These are phyloP conservation scores for Pythium aquatile DNA, from an alignment of 352 stramenopile genomes.

Conservation along the genomic window DNA sequence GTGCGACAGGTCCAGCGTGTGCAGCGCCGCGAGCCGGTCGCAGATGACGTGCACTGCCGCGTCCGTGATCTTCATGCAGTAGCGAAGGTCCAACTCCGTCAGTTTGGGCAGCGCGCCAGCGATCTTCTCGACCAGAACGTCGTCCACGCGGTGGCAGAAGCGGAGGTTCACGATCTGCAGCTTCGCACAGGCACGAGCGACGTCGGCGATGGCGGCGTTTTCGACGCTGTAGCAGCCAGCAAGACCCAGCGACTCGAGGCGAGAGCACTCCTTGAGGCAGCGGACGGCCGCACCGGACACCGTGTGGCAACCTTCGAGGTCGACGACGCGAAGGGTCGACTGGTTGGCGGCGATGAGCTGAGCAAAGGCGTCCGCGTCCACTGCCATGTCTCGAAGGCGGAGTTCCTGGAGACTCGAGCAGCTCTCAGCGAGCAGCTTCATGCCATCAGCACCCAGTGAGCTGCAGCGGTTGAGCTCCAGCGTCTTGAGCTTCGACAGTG, in stretches of 20 bases:
- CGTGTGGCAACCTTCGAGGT: constrained; percentile 79
- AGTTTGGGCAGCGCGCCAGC: constrained; percentile 43
- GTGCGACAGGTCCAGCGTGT: constrained; percentile 80
- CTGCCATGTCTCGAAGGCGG: constrained; percentile 64
- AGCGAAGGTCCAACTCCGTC: constrained; percentile 74
- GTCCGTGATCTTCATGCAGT: constrained; percentile 88
- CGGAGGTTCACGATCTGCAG: constrained; percentile 69
- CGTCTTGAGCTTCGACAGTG: constrained; percentile 45
- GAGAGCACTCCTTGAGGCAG: constrained; percentile 36
- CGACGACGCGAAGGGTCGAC: constrained; percentile 52
- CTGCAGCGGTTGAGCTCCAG: constrained; percentile 64
- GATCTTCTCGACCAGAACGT: constrained; percentile 65
- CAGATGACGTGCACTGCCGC: constrained; percentile 56
- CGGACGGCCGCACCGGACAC: constrained; percentile 53
- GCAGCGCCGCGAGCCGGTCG: constrained; percentile 39
- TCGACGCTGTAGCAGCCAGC: constrained; percentile 81
- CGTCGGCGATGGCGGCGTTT: constrained; percentile 56
- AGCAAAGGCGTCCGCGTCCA: constrained; percentile 54
- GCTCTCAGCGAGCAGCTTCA: constrained; percentile 31
- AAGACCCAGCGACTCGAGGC: constrained; percentile 62
- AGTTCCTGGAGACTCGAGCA: constrained; percentile 60
- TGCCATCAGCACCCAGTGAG: constrained; percentile 40
- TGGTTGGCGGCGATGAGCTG: constrained; percentile 48
- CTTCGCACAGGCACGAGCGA: constrained; percentile 43
- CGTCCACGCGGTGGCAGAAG: constrained; percentile 85